These are phyloP conservation scores for Apiospora aurea DNA, from an alignment of 2,329 filamentous ascomycete species.

Conservation along the genomic window DNA sequence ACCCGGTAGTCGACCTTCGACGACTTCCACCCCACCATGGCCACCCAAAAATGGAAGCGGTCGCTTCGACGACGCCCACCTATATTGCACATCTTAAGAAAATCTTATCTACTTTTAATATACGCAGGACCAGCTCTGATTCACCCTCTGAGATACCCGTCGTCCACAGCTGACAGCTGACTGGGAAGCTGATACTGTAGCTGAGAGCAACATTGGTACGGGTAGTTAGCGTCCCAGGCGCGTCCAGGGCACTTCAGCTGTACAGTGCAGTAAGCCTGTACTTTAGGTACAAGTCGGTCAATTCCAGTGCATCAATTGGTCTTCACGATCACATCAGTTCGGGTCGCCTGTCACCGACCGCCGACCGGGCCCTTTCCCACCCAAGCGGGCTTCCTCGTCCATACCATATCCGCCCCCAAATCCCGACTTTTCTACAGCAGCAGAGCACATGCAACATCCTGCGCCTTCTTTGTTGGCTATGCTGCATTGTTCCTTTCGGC, in stretches of 20 bases:
- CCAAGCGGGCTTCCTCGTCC: background rate
- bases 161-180: constrained; percentile 1
- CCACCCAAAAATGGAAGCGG: background rate
- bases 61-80: constrained; percentile 22
- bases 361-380: background rate
- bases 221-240: background rate
- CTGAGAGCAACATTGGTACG: background rate
- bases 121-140: background rate
- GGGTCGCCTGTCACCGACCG: background rate
- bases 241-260: constrained; percentile 9
- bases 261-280: background rate
- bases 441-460: background rate
- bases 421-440: constrained; percentile 10
- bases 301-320: background rate
- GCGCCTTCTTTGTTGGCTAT: background rate
- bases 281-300: no score
- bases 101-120: constrained; percentile 23
- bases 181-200: background rate
- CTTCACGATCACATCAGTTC: background rate
- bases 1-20: background rate
- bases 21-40: constrained; percentile 25
- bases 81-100: constrained; percentile 45
- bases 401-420: background rate
- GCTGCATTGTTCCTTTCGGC: background rate
- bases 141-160: background rate